Evolutionary conservation across 352 stramenopile species (phyloP), one percentile per base, ranked within the genome.

Genomic region (Thraustotheca clavata): DNA sequence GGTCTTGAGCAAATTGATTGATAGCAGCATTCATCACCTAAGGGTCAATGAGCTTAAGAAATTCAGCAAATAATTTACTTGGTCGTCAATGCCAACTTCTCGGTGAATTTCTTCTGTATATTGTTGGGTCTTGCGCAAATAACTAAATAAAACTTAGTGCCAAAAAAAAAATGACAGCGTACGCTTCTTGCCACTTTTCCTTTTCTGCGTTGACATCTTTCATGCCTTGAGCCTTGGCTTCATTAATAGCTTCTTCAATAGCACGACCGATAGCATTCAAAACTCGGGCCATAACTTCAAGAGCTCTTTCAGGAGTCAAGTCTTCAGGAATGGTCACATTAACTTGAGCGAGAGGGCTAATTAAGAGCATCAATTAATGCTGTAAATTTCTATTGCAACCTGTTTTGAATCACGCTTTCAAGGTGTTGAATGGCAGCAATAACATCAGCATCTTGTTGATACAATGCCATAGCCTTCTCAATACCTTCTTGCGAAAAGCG

Each of bases 251-350:
- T 40, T 89, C 82, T 26, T 66, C 61, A 79, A 91, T 88, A n/a
- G 84, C 84, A 49, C 75, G 74, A 67, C 89, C 81, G 80, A 91
- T 91, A 33, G 73, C 78, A 54, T 77, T 76, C 38, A 89, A 76
- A 46, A 94, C 76, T 54, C 76, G 59, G 22, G 73, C 63, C 47
- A 94, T 66, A 60, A 94, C 88, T 49, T 69, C 76, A 41, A 94
- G 47, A 32, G 72, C 83, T 67, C 79, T 86, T 46, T 94, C 80
- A 5, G 73, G 59, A 12, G 82, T 94, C 29, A 94, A 57, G 41
- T 86, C 67, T 7, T 79, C 79, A 3, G 84, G 84, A 22, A 94
- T 9, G 24, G 43, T 20, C 43, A 52, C 43, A 31, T 52, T 52
- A 9, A 52, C 43, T 18, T 52, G 43, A 2, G 43, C 43, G 1